Evolutionary conservation across 2,329 filamentous ascomycete genomes (phyloP).

Genomic region (Periconia macrospinosa): DNA sequence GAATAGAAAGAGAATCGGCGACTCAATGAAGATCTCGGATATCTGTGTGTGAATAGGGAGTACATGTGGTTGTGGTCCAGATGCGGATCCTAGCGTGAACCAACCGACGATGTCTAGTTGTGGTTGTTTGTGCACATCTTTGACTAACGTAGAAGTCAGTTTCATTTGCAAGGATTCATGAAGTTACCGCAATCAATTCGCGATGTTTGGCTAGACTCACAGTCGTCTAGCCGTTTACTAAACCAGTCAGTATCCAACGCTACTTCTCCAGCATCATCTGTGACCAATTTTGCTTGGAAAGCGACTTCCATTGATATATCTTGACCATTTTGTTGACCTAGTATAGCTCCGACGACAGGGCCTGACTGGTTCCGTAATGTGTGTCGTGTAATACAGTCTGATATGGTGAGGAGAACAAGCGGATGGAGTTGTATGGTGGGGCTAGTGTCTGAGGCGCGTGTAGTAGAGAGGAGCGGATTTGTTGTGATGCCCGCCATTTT

Average conservation of each 20-base stretch:
- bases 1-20: conserved; percentile 84
- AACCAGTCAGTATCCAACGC: conserved; percentile 74
- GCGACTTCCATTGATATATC: conserved; percentile 91
- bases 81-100: conserved; percentile 77
- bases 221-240: conserved; percentile 76
- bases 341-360: conserved; percentile 81
- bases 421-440: conserved; percentile 86
- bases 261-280: conserved; percentile 57
- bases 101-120: conserved; percentile 82
- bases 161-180: background rate
- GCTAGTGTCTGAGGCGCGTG: conserved; percentile 65
- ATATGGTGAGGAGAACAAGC: conserved; percentile 92
- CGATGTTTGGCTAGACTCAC: conserved; percentile 54
- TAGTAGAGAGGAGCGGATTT: conserved; percentile 49
- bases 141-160: conserved; percentile 61
- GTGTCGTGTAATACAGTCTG: conserved; percentile 93
- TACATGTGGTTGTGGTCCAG: conserved; percentile 68
- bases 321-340: conserved; percentile 88
- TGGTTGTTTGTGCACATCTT: conserved; percentile 82
- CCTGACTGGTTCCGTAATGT: conserved; percentile 74
- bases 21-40: conserved; percentile 76
- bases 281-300: conserved; percentile 71
- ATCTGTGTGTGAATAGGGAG: conserved; percentile 79
- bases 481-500: conserved; percentile 39
- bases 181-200: background rate